Evolutionary conservation across 139 green algal species (phyloP), one percentile per base, ranked within the genome.

Genomic region (Haematococcus sp.): DNA sequence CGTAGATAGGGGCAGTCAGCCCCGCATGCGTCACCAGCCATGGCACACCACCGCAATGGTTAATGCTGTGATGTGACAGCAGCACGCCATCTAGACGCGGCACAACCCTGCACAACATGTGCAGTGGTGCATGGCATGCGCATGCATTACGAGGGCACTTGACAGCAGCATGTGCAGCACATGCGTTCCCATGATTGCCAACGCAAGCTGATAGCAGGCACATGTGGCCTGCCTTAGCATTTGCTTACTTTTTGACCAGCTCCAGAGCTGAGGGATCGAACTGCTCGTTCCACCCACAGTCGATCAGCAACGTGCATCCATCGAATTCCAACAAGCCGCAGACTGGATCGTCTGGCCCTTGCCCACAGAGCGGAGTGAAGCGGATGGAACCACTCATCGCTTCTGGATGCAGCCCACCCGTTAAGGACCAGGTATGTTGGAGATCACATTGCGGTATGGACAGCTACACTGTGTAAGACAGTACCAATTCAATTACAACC

Each of bases 241-340:
- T 43, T 22, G 31, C 63, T 13, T 31, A 83, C 80, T 55, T 75
- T 43, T 75, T 78, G 0, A 98, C 40, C 0, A 86, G 85, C n/a
- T 87, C 59, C 35, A 98, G 74, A 22, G 82, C 43, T 0, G 43
- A 46, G 0, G 66, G 4, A n/a, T 92, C 73, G 44, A 91, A 96
- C 4, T 13, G 30, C 2, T 96, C 92, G 33, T 83, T 81, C 94
- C 95, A 98, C 17, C 94, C 94, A 73, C 94, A 98, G 63, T 98
- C 95, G 4, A 98, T 70, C 75, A 98, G 71, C 22, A 98, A 75
- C 1, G 71, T 87, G 31, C 89, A 70, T 15, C 59, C 70, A 59
- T 91, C 84, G 0, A 97, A 68, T 33, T 92, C 56, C 49, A 98
- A 81, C 43, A 98, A 78, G 51, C 89, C 94, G 74, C 84, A 90